Evolutionary conservation across 768 basidiomycete genomes (phyloP).

Genomic region (Auricularia sp.): DNA sequence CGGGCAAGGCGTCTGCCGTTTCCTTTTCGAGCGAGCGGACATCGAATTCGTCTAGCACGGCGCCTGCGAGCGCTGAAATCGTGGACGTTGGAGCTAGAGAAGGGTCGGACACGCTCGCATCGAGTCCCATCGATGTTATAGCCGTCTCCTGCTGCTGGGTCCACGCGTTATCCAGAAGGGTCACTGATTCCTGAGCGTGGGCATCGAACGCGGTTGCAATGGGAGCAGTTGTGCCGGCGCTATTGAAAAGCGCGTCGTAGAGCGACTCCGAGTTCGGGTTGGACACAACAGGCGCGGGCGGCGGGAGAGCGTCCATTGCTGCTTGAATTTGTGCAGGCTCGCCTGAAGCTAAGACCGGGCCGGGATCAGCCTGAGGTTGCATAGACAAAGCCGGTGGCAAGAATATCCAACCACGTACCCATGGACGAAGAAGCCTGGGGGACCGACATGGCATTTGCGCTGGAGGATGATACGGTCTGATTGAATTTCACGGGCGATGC

Average conservation of each 20-base stretch:
- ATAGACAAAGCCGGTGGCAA: neutral
- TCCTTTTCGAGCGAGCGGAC: neutral
- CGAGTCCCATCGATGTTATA: too few relatives aligned
- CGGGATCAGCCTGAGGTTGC: neutral
- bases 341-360: neutral
- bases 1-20: neutral
- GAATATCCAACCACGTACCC: too few relatives aligned
- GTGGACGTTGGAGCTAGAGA: neutral
- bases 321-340: too few relatives aligned
- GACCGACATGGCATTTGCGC: too few relatives aligned
- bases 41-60: neutral
- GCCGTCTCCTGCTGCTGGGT: neutral
- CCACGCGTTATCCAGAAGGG: neutral
- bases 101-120: neutral
- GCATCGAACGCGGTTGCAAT: neutral
- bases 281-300: neutral
- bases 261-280: neutral
- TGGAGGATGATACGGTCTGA: too few relatives aligned
- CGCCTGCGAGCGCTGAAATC: neutral
- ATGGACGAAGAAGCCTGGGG: too few relatives aligned
- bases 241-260: neutral
- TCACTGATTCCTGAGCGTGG: neutral
- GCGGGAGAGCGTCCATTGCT: too few relatives aligned
- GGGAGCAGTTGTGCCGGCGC: neutral
- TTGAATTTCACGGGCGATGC: neutral